phyloP scores from a whole-genome alignment of 345 rosid genomes.

The Gossypioides kirkii region DNA sequence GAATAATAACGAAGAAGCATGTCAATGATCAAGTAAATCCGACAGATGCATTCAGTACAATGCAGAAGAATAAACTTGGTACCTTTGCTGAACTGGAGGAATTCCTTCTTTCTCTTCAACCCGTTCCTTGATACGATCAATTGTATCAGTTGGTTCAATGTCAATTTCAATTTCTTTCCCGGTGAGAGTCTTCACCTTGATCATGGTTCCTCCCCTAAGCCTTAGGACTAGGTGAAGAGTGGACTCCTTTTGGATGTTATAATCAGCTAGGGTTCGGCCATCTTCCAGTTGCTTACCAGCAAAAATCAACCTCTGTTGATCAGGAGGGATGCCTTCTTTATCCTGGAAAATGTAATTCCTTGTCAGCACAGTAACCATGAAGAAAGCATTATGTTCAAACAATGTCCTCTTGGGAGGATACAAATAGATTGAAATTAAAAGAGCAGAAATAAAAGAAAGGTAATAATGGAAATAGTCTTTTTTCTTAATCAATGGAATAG shows the following conservation, averaged over 20 bases:
- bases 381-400: background rate
- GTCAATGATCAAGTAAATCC: background rate
- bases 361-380: conserved; percentile 1
- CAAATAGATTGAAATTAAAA: background rate
- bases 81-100: conserved; percentile 96
- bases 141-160: conserved; percentile 86
- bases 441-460: background rate
- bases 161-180: conserved; percentile 94
- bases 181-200: conserved; percentile 89
- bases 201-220: conserved; percentile 97
- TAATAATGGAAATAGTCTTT: background rate
- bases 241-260: conserved; percentile 91
- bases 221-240: conserved; percentile 86
- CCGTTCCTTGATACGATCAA: conserved; percentile 87
- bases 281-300: conserved; percentile 96
- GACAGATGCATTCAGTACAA: background rate
- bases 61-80: background rate
- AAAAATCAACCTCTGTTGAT: conserved; percentile 88
- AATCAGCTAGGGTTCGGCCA: conserved; percentile 84
- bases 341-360: conserved; percentile 39
- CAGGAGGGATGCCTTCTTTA: conserved; percentile 93
- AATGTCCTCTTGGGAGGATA: background rate
- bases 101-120: conserved; percentile 98
- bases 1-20: background rate
- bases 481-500: background rate